Base-by-base conservation (phyloP, 148 eudicot species). In the Cornus florida region DNA sequence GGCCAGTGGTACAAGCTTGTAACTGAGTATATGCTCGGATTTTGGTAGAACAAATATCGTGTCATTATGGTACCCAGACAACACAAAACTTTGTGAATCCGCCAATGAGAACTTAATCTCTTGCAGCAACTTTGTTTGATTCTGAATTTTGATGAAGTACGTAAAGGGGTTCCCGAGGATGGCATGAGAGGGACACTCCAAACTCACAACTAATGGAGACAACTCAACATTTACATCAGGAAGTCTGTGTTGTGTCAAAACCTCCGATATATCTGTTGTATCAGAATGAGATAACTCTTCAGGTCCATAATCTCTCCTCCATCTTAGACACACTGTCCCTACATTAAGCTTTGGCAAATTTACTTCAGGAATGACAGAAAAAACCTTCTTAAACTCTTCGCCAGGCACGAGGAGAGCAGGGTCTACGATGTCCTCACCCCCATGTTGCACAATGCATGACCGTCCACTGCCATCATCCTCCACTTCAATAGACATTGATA, bases 121-220 rank as follows among this genome's bases (percentile, higher is more conserved):
- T 84, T 93, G 97, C 43, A 97, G 98, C 75, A 92, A 84, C 69
- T 86, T 86, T 6, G 95, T 91, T 68, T 87, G 92, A 76, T 97
- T 97, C 76, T 78, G 87, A 82, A 94, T 88, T 74, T 77, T 88
- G 69, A 94, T 83, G 78, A 86, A 90, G 82, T 80, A 94, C 28
- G 91, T 87, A 80, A 97, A 97, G 19, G 99, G 97, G 35, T 89
- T 86, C 11, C 98, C 98, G 32, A 92, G 91, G 75, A 92, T 79
- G 41, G 97, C 99, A 83, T 94, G 92, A 81, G 99, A 93, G 20
- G 98, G 98, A 75, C 98, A 93, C 72, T 91, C 91, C 72, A 97
- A 85, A 77, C 89, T 88, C 80, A 92, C 91, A 50, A 91, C 78
- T 72, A 97, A 75, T 5, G 97, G 97, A 75, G 97, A 87, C 33